Percentiles rank a stretch among this genome's conserved stretches.
phyloP scores from a whole-genome alignment of 192 early-diverging fungal species.

The Backusella sp. region DNA sequence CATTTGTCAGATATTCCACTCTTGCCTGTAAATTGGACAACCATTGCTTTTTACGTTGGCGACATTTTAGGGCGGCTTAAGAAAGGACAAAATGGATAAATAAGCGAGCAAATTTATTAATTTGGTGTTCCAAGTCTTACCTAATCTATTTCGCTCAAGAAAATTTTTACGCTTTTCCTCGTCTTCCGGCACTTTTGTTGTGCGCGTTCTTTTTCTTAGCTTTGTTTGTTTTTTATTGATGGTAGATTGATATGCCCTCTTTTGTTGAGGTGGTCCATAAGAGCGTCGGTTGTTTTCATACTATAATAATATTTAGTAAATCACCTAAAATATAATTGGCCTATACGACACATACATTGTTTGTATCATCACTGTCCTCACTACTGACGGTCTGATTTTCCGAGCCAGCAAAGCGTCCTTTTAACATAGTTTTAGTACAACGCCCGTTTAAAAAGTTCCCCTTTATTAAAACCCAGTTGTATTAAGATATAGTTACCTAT shows the following conservation, averaged over 20 bases:
- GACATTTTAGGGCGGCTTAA: conserved; percentile 82
- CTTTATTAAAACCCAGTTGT: not conserved
- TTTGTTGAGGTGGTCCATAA: not conserved
- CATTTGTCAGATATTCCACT: conserved; percentile 55
- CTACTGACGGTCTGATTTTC: conserved; percentile 3
- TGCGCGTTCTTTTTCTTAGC: conserved; percentile 4
- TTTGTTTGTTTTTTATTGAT: not conserved
- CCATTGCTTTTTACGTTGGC: conserved; percentile 91
- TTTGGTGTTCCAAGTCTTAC: conserved; percentile 29
- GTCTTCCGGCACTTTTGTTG: not conserved
- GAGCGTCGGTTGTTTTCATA: not conserved
- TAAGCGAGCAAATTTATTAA: not conserved
- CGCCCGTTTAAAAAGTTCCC: not conserved
- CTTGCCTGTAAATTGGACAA: conserved; percentile 70
- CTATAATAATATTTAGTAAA: not conserved
- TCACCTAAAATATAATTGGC: not conserved
- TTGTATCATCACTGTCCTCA: conserved; percentile 7
- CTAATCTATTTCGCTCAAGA: conserved; percentile 88
- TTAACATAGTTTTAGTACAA: not conserved
- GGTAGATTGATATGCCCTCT: not conserved
- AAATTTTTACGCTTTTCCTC: conserved; percentile 68
- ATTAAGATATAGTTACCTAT: not conserved
- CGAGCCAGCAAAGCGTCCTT: not conserved
- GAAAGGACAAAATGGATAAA: not conserved
- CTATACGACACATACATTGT: not conserved